A percentile compares a stretch with the other conserved stretches of the same genome.
Conservation (phyloP, 1,139 yeast species). For the Geotrichum candidum region DNA sequence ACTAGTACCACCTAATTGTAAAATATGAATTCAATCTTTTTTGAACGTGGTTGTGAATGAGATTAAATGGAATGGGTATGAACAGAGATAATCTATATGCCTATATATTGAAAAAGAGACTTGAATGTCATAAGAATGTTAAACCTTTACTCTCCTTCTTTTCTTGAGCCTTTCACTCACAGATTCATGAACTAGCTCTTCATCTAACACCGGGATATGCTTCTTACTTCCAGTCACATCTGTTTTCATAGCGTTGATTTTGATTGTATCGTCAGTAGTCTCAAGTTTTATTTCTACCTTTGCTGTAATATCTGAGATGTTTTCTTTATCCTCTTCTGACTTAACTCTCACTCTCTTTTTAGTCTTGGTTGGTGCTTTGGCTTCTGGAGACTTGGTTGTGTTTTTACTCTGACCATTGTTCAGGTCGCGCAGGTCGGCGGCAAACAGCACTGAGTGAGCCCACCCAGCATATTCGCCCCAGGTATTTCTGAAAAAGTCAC, state of each 20-base stretch:
- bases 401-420: constrained; percentile 43
- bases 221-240: not conserved
- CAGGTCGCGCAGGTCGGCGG: constrained; percentile 68
- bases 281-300: not conserved
- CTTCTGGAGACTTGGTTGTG: not conserved
- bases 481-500: constrained; percentile 53
- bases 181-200: constrained; percentile 2
- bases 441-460: constrained; percentile 91
- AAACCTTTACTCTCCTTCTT: not conserved
- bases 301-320: not conserved
- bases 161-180: constrained; percentile 11
- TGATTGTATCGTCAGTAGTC: not conserved
- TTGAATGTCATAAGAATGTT: not conserved
- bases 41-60: not conserved
- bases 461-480: constrained; percentile 97
- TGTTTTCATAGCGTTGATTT: not conserved
- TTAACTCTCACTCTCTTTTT: not conserved
- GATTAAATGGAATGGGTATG: not conserved
- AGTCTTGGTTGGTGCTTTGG: not conserved
- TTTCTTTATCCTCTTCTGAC: not conserved
- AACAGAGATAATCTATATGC: not conserved
- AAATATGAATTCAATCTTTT: too few relatives aligned
- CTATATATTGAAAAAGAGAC: not conserved
- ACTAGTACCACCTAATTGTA: not conserved
- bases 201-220: not conserved